A percentile compares a stretch with the other conserved stretches of the same genome.
phyloP scores from a whole-genome alignment of 1,284 basidiomycete genomes.

The Schizopora paradoxa region DNA sequence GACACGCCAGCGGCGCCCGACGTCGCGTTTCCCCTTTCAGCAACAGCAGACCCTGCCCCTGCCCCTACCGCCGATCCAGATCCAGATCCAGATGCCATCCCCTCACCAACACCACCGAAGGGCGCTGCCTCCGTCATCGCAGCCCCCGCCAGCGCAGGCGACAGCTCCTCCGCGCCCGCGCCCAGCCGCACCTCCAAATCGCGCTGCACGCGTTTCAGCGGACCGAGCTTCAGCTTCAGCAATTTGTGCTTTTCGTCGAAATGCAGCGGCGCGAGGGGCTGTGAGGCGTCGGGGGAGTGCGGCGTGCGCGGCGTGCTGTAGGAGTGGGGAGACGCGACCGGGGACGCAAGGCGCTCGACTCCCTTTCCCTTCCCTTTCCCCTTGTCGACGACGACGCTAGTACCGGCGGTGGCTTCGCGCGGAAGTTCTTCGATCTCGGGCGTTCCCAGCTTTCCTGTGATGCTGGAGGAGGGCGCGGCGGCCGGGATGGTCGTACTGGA shows the following conservation, averaged over 20 bases:
- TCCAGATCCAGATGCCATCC: too few species aligned
- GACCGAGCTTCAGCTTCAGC: slow-evolving; percentile 45
- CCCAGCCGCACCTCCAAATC: slow-evolving; percentile 50
- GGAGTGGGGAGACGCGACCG: slow-evolving; percentile 15
- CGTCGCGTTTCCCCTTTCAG: too few species aligned
- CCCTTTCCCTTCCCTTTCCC: slow-evolving; percentile 28
- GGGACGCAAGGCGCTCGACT: slow-evolving; percentile 1
- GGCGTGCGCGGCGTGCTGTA: slow-evolving; percentile 24
- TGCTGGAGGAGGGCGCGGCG: slow-evolving; percentile 3
- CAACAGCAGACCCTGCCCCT: too few species aligned
- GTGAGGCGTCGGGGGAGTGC: slow-evolving; percentile 2
- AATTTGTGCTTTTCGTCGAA: slow-evolving; percentile 42
- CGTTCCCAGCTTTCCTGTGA: too few species aligned
- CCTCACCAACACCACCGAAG: background rate
- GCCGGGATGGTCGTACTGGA: background rate
- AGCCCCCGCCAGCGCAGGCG: slow-evolving; percentile 14
- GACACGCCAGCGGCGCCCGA: background rate
- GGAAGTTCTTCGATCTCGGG: too few species aligned
- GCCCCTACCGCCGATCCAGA: too few species aligned
- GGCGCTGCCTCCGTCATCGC: slow-evolving; percentile 21
- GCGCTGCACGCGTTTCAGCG: slow-evolving; percentile 48
- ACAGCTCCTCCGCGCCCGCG: slow-evolving; percentile 39
- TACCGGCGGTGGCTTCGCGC: slow-evolving; percentile 43
- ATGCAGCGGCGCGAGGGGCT: slow-evolving; percentile 30
- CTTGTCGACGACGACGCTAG: slow-evolving; percentile 22